These are phyloP conservation scores for Cyclotella cryptica DNA, from an alignment of 108 stramenopile species.

Conservation along the genomic window DNA sequence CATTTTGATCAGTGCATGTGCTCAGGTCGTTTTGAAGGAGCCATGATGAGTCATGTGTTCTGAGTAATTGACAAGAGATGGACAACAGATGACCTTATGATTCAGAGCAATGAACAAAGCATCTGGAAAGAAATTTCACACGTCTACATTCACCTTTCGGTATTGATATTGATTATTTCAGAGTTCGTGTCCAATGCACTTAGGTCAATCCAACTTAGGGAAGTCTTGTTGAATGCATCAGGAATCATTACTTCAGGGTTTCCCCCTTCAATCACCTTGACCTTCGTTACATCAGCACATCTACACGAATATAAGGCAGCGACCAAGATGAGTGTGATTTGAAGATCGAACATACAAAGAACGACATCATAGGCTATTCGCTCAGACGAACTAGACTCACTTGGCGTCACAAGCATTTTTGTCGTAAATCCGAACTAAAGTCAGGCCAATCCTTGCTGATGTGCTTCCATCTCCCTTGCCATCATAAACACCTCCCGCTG, in stretches of 20 bases:
- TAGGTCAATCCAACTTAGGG: constrained; percentile 29
- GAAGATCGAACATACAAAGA: too few species aligned
- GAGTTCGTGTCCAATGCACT: constrained; percentile 9
- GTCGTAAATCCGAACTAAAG: too few species aligned
- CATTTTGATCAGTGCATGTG: constrained; percentile 29
- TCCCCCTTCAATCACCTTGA: constrained; percentile 21
- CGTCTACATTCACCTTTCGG: constrained; percentile 2
- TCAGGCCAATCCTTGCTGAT: constrained; percentile 6
- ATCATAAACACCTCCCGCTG: constrained; percentile 27
- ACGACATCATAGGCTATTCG: too few species aligned
- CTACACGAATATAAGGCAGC: neutral
- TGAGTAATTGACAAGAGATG: too few species aligned
- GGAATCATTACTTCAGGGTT: constrained; percentile 34
- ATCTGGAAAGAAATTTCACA: neutral
- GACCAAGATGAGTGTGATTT: neutral
- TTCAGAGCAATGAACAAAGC: neutral
- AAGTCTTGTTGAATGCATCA: constrained; percentile 12
- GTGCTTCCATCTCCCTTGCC: constrained; percentile 41
- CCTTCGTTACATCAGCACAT: neutral
- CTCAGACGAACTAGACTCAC: neutral
- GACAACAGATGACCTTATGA: neutral
- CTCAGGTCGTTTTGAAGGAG: constrained; percentile 17
- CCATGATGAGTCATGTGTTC: constrained; percentile 32
- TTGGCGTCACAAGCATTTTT: constrained; percentile 12
- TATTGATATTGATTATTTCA: constrained; percentile 30